Evolutionary conservation across 768 basidiomycete genomes (phyloP).

Genomic region (Lepiota brunneoincarnata): DNA sequence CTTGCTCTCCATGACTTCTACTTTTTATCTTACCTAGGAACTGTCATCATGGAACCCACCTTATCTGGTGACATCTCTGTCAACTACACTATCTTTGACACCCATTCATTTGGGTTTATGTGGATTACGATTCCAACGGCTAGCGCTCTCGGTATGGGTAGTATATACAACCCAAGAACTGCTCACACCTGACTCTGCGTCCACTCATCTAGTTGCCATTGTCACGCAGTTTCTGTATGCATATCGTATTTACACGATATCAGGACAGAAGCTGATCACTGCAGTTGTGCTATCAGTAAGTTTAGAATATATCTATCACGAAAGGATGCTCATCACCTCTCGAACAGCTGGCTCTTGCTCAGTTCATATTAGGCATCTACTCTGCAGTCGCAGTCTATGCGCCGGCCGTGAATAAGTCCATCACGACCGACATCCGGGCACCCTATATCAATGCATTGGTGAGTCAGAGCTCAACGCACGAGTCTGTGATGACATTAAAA

Average conservation of each 20-base stretch:
- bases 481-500: neutral
- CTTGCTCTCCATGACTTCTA: conserved; percentile 1
- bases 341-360: neutral
- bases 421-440: neutral
- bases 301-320: neutral
- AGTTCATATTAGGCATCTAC: neutral
- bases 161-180: neutral
- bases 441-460: neutral
- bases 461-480: neutral
- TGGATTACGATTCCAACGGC: neutral
- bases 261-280: neutral
- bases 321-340: too few species aligned
- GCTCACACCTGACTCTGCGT: neutral
- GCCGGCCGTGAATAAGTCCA: neutral
- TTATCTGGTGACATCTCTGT: too few species aligned
- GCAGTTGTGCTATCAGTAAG: neutral
- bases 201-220: neutral
- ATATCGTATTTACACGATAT: neutral
- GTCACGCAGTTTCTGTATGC: neutral
- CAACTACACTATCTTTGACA: too few species aligned
- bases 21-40: neutral
- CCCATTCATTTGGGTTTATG: neutral
- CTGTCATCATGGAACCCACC: too few species aligned
- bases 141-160: neutral
- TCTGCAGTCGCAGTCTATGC: neutral